These are phyloP conservation scores for Pythium graminicola DNA, from an alignment of 352 stramenopile species.

Conservation along the genomic window DNA sequence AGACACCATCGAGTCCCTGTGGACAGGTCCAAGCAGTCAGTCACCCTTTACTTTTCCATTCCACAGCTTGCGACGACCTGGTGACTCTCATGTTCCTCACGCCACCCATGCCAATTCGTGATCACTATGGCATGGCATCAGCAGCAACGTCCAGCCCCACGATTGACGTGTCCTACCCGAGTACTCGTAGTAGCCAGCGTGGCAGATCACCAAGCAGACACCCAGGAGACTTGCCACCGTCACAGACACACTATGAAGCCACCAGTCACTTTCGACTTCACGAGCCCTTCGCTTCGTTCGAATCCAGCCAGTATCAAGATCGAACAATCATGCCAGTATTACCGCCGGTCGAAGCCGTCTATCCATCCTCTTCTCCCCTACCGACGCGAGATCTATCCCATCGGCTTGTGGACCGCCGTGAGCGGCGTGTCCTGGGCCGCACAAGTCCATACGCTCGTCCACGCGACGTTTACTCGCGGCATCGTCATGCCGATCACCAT, in stretches of 20 bases:
- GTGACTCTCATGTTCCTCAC: slow-evolving; percentile 18
- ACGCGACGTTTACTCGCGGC: background rate
- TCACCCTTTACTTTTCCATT: too few species aligned
- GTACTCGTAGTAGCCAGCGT: slow-evolving; percentile 7
- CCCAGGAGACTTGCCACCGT: background rate
- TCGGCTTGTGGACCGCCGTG: slow-evolving; percentile 1
- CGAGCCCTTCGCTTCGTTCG: too few species aligned
- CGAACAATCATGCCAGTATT: too few species aligned
- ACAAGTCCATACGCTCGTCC: slow-evolving; percentile 9
- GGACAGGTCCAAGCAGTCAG: background rate
- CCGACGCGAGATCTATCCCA: slow-evolving; percentile 1
- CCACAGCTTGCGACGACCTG: slow-evolving; percentile 1
- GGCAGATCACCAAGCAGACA: background rate
- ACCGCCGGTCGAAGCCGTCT: too few species aligned
- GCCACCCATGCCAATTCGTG: slow-evolving; percentile 5
- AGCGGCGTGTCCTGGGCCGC: background rate
- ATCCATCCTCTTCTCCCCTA: background rate
- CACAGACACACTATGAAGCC: background rate
- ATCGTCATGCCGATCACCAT: too few species aligned
- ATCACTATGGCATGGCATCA: background rate
- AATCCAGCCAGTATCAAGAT: too few species aligned
- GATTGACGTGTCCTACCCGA: background rate
- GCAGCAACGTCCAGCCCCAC: background rate
- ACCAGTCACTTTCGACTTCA: background rate
- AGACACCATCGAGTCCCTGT: background rate